phyloP scores from a whole-genome alignment of 495 filamentous ascomycete genomes.

The Penicillium paxilli region DNA sequence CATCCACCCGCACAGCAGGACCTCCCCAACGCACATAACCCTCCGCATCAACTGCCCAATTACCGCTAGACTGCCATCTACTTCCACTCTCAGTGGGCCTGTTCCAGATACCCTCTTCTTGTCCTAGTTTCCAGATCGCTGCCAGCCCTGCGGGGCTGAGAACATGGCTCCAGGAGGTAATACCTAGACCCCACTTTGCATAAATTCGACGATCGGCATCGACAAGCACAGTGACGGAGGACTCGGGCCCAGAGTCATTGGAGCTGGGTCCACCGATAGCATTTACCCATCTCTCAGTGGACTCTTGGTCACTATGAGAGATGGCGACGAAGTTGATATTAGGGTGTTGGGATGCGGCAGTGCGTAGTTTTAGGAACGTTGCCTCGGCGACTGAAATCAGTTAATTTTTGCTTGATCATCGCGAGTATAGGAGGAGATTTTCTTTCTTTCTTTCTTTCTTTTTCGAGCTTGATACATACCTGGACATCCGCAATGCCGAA shows the following conservation, averaged over 20 bases:
- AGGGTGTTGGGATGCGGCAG: not conserved
- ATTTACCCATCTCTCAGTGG: conserved; percentile 8
- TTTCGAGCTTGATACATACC: not conserved
- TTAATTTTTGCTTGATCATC: not conserved
- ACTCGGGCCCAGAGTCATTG: not conserved
- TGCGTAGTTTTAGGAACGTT: conserved; percentile 2
- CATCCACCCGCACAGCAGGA: not conserved
- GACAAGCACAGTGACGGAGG: conserved; percentile 9
- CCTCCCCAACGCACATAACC: conserved; percentile 10
- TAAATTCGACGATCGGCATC: conserved; percentile 14
- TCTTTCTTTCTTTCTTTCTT: not conserved
- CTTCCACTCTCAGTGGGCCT: conserved; percentile 13
- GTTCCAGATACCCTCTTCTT: conserved; percentile 10
- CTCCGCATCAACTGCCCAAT: conserved; percentile 5
- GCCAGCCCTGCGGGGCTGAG: not conserved
- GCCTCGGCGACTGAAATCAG: conserved; percentile 4
- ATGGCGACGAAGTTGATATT: conserved; percentile 10
- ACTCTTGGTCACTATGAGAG: conserved; percentile 8
- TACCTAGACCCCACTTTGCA: conserved; percentile 16
- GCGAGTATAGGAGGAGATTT: not conserved
- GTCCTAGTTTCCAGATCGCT: conserved; percentile 3
- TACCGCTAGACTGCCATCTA: conserved; percentile 8
- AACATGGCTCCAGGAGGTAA: conserved; percentile 12
- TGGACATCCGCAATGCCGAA: conserved; percentile 23
- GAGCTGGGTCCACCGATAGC: conserved; percentile 1